These are phyloP conservation scores for Globisporangium carolinianum DNA, from an alignment of 352 stramenopile genomes.

Conservation along the genomic window DNA sequence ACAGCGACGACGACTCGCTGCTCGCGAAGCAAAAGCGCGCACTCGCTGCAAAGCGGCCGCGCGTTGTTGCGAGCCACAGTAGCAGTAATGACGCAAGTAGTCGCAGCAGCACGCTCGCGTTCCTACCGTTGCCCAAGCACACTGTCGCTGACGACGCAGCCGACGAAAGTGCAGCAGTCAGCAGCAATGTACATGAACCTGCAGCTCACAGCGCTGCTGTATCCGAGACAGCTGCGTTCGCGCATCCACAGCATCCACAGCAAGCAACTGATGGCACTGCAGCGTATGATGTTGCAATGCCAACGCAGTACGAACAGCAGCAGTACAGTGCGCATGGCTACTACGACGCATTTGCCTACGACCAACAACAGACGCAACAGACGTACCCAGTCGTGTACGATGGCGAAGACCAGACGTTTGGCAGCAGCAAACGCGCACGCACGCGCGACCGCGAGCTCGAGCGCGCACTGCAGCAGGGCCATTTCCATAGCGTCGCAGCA, in stretches of 20 bases:
- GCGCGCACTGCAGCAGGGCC: constrained; percentile 54
- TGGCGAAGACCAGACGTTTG: constrained; percentile 26
- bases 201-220: neutral
- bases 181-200: neutral
- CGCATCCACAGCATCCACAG: constrained; percentile 9
- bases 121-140: constrained; percentile 59
- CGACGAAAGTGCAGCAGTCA: constrained; percentile 5
- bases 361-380: constrained; percentile 25
- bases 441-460: constrained; percentile 66
- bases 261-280: neutral
- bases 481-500: constrained; percentile 48
- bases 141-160: constrained; percentile 19
- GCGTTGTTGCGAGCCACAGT: neutral
- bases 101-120: constrained; percentile 22
- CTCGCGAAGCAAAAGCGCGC: constrained; percentile 50
- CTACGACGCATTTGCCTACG: constrained; percentile 16
- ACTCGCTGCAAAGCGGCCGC: constrained; percentile 25
- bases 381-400: constrained; percentile 24
- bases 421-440: constrained; percentile 42
- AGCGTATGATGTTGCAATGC: neutral
- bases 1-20: constrained; percentile 23
- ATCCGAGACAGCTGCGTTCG: constrained; percentile 4
- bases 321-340: constrained; percentile 10
- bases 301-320: constrained; percentile 10
- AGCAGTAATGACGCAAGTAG: constrained; percentile 6